These are phyloP conservation scores for Trichocladium antarcticum DNA, from an alignment of 495 filamentous ascomycete genomes.

Conservation along the genomic window DNA sequence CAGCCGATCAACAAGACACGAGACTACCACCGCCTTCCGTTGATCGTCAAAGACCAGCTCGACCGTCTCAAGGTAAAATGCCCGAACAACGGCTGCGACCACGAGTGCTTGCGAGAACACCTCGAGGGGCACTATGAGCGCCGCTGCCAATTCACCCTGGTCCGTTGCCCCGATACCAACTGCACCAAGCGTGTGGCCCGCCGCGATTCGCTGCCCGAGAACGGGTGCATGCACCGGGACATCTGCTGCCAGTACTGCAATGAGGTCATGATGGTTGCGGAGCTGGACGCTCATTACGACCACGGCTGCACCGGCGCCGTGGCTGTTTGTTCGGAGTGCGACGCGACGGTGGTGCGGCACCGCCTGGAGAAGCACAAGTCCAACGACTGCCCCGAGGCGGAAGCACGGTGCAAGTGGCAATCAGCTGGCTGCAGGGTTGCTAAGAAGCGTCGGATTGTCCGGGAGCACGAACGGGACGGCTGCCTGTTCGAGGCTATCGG, in stretches of 20 bases:
- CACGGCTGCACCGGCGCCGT: conserved; percentile 25
- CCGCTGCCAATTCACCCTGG: conserved; percentile 56
- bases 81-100: conserved; percentile 56
- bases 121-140: conserved; percentile 63
- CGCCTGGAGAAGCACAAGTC: conserved; percentile 30
- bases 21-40: conserved; percentile 22
- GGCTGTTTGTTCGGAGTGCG: conserved; percentile 31
- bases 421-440: conserved; percentile 31
- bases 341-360: conserved; percentile 27
- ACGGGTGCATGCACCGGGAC: conserved; percentile 41
- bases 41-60: conserved; percentile 49
- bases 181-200: conserved; percentile 35
- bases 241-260: conserved; percentile 39
- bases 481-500: conserved; percentile 25
- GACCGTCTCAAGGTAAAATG: conserved; percentile 68
- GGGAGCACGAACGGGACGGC: conserved; percentile 18
- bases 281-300: conserved; percentile 34
- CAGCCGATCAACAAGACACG: conserved; percentile 28
- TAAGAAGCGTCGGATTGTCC: conserved; percentile 25
- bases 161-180: conserved; percentile 48
- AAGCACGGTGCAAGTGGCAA: conserved; percentile 33
- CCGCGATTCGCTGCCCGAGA: conserved; percentile 22
- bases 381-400: conserved; percentile 31
- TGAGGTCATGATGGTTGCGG: conserved; percentile 24
- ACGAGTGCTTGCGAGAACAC: conserved; percentile 51